Percentiles rank a stretch among this genome's conserved stretches.
These are phyloP conservation scores for Hyphochytrium catenoides DNA, from an alignment of 352 stramenopile species.

Conservation along the genomic window DNA sequence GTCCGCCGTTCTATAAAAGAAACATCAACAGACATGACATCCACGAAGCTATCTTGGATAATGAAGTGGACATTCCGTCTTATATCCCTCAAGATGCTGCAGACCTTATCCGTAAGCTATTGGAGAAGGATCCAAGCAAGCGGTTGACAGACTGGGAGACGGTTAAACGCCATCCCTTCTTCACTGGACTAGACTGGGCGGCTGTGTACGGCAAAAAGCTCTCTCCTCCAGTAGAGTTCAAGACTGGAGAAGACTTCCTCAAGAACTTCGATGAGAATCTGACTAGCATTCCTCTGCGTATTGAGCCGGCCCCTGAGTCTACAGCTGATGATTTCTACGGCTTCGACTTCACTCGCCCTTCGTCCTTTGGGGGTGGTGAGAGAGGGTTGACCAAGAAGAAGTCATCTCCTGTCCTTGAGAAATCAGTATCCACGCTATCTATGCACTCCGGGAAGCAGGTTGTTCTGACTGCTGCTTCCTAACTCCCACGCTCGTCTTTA, in stretches of 20 bases:
- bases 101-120: constrained; percentile 37
- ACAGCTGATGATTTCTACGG: no score
- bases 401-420: no score
- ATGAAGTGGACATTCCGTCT: constrained; percentile 61
- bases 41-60: constrained; percentile 72
- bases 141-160: constrained; percentile 31
- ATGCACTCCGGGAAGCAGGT: no score
- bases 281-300: no score
- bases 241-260: constrained; percentile 41
- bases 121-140: constrained; percentile 34
- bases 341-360: no score
- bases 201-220: constrained; percentile 31
- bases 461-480: no score
- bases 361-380: no score
- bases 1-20: constrained; percentile 73
- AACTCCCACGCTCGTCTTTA: no score
- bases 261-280: constrained; percentile 70
- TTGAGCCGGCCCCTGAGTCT: no score
- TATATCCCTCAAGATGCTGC: constrained; percentile 38
- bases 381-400: no score
- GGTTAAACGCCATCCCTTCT: constrained; percentile 58
- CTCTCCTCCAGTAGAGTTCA: constrained; percentile 63
- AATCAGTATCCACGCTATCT: no score
- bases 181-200: constrained; percentile 42
- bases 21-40: constrained; percentile 75